Conservation (phyloP, 2,329 filamentous ascomycete genomes). For the Botrytis medusae region DNA sequence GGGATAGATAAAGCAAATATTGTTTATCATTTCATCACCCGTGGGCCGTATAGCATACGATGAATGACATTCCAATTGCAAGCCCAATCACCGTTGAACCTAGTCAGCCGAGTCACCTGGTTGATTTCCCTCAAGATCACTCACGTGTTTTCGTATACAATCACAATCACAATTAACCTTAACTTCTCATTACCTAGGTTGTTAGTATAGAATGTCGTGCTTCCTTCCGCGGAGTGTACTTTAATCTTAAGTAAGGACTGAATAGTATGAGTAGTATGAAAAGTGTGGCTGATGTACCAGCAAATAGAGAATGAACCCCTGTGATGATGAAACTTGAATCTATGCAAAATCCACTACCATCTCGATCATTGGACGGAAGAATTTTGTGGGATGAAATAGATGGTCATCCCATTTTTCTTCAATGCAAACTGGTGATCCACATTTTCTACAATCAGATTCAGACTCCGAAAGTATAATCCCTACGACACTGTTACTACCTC, state of each 20-base stretch:
- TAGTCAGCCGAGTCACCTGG: background rate
- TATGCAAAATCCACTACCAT: background rate
- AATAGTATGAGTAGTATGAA: background rate
- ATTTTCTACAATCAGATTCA: background rate
- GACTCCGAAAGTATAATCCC: background rate
- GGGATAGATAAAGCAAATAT: background rate
- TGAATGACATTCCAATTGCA: background rate
- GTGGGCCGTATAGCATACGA: background rate
- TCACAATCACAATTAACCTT: background rate
- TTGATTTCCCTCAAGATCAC: background rate
- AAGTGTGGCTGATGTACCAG: background rate
- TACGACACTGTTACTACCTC: background rate
- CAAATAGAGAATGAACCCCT: background rate
- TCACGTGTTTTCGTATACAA: background rate
- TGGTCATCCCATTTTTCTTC: background rate
- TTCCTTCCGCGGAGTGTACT: too few relatives aligned
- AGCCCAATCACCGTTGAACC: background rate
- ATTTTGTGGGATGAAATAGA: background rate
- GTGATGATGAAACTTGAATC: background rate
- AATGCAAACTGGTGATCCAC: background rate
- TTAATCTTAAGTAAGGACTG: background rate
- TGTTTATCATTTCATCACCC: background rate
- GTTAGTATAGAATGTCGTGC: background rate
- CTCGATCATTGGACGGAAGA: background rate
- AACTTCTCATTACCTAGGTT: background rate